These are phyloP conservation scores for Penicillium turbatum DNA, from an alignment of 495 filamentous ascomycete species.

Conservation along the genomic window DNA sequence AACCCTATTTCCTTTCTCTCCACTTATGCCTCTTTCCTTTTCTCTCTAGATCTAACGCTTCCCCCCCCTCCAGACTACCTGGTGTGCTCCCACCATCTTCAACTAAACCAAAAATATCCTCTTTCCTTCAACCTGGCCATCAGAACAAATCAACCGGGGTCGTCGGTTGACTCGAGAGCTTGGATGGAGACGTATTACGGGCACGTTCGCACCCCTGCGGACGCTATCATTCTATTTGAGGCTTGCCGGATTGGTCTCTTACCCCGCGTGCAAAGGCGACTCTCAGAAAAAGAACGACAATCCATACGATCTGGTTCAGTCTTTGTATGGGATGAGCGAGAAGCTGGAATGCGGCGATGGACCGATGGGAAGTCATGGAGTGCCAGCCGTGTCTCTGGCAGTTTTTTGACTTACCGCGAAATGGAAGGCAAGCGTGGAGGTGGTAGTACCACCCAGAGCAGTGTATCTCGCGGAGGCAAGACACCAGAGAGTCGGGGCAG, in stretches of 20 bases:
- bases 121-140: constrained; percentile 21
- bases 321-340: constrained; percentile 98
- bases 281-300: constrained; percentile 96
- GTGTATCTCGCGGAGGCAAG: constrained; percentile 60
- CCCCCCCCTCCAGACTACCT: neutral
- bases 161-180: constrained; percentile 26
- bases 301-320: constrained; percentile 93
- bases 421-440: constrained; percentile 95
- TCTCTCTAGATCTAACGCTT: constrained; percentile 1
- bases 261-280: constrained; percentile 83
- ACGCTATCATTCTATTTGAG: constrained; percentile 97
- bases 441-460: constrained; percentile 52
- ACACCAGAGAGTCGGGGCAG: constrained; percentile 79
- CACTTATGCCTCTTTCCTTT: constrained; percentile 14
- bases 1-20: constrained; percentile 17
- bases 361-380: constrained; percentile 99
- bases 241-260: constrained; percentile 87
- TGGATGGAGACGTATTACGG: constrained; percentile 96
- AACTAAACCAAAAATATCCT: neutral
- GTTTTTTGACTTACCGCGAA: constrained; percentile 94
- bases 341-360: constrained; percentile 98
- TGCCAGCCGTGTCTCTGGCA: constrained; percentile 92
- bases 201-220: constrained; percentile 82
- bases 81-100: neutral
- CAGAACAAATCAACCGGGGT: constrained; percentile 26